A percentile compares a stretch with the other conserved stretches of the same genome.
phyloP scores from a whole-genome alignment of 1,139 yeast genomes.

The Trichomonascaceae sp. region DNA sequence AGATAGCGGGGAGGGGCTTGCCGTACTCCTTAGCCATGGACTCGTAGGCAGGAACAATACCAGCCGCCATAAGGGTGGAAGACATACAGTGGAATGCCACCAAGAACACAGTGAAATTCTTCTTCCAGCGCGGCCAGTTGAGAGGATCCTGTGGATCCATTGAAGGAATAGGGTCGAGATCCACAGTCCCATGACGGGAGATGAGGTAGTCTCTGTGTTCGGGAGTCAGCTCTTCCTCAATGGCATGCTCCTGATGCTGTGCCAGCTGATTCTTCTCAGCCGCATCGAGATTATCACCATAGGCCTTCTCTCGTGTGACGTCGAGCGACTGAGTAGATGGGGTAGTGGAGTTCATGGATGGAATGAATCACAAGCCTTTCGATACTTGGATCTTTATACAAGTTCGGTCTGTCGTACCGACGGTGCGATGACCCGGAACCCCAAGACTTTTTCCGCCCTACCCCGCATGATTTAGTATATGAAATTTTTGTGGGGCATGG shows the following conservation, averaged over 20 bases:
- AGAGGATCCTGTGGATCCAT: constrained; percentile 9
- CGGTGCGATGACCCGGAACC: no score
- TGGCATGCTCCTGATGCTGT: not conserved
- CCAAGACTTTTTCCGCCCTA: no score
- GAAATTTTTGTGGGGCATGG: no score
- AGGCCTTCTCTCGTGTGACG: no score
- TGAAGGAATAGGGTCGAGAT: constrained; percentile 12
- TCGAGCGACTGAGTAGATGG: no score
- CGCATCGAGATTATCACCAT: no score
- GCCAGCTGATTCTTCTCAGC: not conserved
- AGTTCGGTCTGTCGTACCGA: no score
- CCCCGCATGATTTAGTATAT: no score
- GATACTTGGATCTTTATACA: no score
- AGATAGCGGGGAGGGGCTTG: constrained; percentile 6
- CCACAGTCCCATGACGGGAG: constrained; percentile 12
- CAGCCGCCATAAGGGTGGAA: constrained; percentile 12
- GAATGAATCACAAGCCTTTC: no score
- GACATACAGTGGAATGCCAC: constrained; percentile 10
- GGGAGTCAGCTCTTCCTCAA: not conserved
- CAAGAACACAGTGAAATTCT: constrained; percentile 6
- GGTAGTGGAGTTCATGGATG: no score
- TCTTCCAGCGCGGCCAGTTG: constrained; percentile 11
- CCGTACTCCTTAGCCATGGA: constrained; percentile 10
- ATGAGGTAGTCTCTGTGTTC: constrained; percentile 6
- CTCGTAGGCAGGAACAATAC: constrained; percentile 11